Evolutionary conservation across 208 protist species (phyloP).

Genomic region (Trypanosoma vivax): DNA sequence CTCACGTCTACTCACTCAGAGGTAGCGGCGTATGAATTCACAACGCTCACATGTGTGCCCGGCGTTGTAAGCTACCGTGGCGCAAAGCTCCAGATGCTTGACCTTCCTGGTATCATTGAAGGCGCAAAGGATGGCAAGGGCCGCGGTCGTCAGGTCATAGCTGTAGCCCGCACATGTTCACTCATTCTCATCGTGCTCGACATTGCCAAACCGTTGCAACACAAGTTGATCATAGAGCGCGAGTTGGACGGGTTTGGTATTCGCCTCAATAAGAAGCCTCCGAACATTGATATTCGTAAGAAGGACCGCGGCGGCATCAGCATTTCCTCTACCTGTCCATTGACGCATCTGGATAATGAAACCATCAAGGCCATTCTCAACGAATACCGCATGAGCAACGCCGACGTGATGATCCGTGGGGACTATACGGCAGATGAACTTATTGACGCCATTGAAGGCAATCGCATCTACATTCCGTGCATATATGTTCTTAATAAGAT

Average conservation of each 20-base stretch:
- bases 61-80: constrained; percentile 94
- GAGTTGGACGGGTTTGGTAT: constrained; percentile 99
- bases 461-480: constrained; percentile 93
- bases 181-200: constrained; percentile 99
- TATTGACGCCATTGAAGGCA: constrained; percentile 98
- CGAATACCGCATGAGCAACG: constrained; percentile 96
- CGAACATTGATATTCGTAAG: constrained; percentile 95
- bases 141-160: constrained; percentile 97
- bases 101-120: constrained; percentile 98
- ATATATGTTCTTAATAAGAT: constrained; percentile 99
- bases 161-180: constrained; percentile 94
- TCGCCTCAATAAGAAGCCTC: constrained; percentile 95
- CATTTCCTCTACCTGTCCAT: constrained; percentile 79
- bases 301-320: constrained; percentile 91
- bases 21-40: constrained; percentile 99
- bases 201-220: constrained; percentile 94
- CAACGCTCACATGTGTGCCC: constrained; percentile 98
- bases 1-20: constrained; percentile 96
- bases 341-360: constrained; percentile 89
- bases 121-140: constrained; percentile 99
- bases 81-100: constrained; percentile 93
- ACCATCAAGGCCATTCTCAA: constrained; percentile 89
- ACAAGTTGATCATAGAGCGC: constrained; percentile 93
- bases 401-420: constrained; percentile 91
- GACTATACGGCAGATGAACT: constrained; percentile 96